Base-by-base conservation (phyloP, 345 rosid species). In the Tarenaya hassleriana region DNA sequence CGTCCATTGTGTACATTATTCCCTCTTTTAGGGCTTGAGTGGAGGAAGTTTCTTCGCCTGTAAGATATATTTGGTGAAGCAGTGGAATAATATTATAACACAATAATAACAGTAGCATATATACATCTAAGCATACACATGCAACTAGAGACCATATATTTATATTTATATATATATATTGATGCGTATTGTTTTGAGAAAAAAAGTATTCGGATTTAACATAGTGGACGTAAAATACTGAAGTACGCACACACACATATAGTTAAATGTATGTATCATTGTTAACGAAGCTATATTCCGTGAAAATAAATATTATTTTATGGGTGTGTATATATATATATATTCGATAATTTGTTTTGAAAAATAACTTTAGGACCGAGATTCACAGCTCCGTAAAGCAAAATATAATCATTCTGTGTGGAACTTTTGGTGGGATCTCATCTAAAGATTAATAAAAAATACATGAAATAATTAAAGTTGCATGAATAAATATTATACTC, bases 11-110 rank as follows among this genome's bases (percentile, higher is more conserved):
- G 68, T 70, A 72, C 78, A 68, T 59, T 73, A 61, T 69, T 79
- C 73, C 71, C 52, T 45, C 65, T 58, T 75, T 80, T 77, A 78
- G 87, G 90, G 95, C 74, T 75, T 69, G 68, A 70, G 82, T 72
- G 83, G 85, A 43, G 21, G 66, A 69, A 61, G 59, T 68, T 68
- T 58, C 91, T 82, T 82, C 64, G 46, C 67, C 72, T 47, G 49
- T 71, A 81, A 84, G 80, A 63, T 74, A 79, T 62, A 82, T 69
- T 61, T 64, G 56, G 11, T 18, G 56, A 54, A 48, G 63, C 63
- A 44, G 61, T 52, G 40, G 55, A 52, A 35, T 57, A 55, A 5
- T 24, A 24, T 24, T 24, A 24, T 24, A 24, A 24, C 5, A 2
- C 5, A 24, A 24, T 24, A n/a, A n/a, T 24, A 24, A 5, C 29